Conservation (phyloP, 495 filamentous ascomycete genomes). For the Xylaria acuta region DNA sequence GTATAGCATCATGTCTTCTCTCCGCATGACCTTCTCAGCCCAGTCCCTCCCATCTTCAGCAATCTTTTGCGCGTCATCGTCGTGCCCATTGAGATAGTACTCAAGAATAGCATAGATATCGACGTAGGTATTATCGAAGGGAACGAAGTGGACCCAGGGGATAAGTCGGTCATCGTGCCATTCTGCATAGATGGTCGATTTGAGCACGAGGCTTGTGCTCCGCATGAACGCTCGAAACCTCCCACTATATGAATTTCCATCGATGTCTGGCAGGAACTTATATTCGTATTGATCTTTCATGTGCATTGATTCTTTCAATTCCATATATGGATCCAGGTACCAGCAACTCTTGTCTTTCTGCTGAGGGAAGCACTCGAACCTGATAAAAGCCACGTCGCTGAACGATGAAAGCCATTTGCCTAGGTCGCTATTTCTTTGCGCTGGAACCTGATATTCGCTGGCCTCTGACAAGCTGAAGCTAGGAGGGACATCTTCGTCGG, state of each 20-base stretch:
- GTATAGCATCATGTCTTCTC: constrained; percentile 75
- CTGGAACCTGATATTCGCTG: background rate
- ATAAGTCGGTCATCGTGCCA: constrained; percentile 70
- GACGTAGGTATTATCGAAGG: constrained; percentile 73
- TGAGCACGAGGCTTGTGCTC: constrained; percentile 61
- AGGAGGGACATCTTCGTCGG: constrained; percentile 35
- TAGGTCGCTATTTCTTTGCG: constrained; percentile 9
- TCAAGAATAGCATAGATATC: constrained; percentile 71
- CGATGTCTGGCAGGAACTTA: constrained; percentile 62
- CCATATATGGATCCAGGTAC: constrained; percentile 44
- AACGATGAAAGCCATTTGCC: constrained; percentile 37
- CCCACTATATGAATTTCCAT: constrained; percentile 66
- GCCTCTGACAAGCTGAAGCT: constrained; percentile 28
- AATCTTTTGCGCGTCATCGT: constrained; percentile 62
- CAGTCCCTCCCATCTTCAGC: constrained; percentile 68
- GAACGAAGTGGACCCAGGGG: constrained; percentile 69
- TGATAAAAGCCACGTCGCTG: constrained; percentile 51
- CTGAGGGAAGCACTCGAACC: constrained; percentile 48
- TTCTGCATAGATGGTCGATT: constrained; percentile 67
- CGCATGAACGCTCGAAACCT: constrained; percentile 64
- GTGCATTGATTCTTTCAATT: constrained; percentile 32
- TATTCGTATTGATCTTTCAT: constrained; percentile 59
- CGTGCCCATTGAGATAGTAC: constrained; percentile 68
- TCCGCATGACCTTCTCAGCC: constrained; percentile 67
- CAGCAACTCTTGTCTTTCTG: constrained; percentile 34